These are phyloP conservation scores for Echium plantagineum DNA, from an alignment of 257 asterid species.

Conservation along the genomic window DNA sequence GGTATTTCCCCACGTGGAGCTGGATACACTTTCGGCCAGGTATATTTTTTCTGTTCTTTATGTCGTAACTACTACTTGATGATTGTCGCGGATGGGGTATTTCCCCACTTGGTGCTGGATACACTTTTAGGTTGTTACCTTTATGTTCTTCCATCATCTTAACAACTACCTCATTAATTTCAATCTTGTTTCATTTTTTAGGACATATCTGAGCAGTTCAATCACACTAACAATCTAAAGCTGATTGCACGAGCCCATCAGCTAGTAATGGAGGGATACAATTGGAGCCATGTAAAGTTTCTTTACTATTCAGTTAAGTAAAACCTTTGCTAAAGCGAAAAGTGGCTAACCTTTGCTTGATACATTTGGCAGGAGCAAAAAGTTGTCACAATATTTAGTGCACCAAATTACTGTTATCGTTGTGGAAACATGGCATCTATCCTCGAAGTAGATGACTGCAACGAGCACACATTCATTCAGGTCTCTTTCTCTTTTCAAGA, in stretches of 20 bases:
- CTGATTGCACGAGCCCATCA: slow-evolving; percentile 96
- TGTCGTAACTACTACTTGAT: slow-evolving; percentile 21
- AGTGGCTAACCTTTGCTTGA: neutral
- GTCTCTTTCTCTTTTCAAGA: slow-evolving; percentile 24
- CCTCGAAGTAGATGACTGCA: slow-evolving; percentile 88
- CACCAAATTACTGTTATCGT: slow-evolving; percentile 93
- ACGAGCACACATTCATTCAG: slow-evolving; percentile 84
- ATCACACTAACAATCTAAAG: slow-evolving; percentile 73
- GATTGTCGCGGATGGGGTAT: slow-evolving; percentile 99
- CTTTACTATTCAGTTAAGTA: neutral
- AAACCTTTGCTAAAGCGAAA: neutral
- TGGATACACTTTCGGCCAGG: slow-evolving; percentile 98
- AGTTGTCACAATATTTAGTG: slow-evolving; percentile 89
- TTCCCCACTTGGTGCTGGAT: slow-evolving; percentile 97
- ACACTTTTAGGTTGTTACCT: slow-evolving; percentile 83
- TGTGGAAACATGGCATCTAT: slow-evolving; percentile 98
- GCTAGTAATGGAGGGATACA: slow-evolving; percentile 96
- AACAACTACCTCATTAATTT: slow-evolving; percentile 2
- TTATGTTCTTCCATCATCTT: slow-evolving; percentile 5
- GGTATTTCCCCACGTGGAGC: slow-evolving; percentile 99
- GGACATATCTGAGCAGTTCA: slow-evolving; percentile 97
- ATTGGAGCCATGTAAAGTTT: slow-evolving; percentile 84
- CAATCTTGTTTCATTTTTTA: slow-evolving; percentile 18
- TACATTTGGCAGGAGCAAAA: slow-evolving; percentile 64
- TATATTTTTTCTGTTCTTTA: slow-evolving; percentile 14